Percentiles rank a stretch among this genome's conserved stretches.
Conservation (phyloP, 768 basidiomycete species). For the Podaxis sp. region DNA sequence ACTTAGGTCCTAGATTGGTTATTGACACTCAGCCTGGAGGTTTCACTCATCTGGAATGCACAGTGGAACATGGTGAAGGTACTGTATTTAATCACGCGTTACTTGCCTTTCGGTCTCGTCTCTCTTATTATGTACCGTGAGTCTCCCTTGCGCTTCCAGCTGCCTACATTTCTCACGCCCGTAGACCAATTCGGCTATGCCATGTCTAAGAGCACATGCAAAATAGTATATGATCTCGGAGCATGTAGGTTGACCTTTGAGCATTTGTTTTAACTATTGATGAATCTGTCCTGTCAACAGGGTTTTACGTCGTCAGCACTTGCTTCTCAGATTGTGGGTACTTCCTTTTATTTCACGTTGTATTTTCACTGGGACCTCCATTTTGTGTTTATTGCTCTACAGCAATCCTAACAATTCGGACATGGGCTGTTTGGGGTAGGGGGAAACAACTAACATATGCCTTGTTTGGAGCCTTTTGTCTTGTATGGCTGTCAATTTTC, state of each 20-base stretch:
- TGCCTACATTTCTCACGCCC: no score
- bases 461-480: not conserved
- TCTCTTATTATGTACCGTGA: not conserved
- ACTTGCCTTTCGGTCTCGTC: constrained; percentile 7
- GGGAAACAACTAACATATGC: not conserved
- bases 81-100: constrained; percentile 2
- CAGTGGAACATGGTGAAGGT: not conserved
- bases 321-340: not conserved
- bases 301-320: not conserved
- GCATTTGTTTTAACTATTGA: not conserved
- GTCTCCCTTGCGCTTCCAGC: not conserved
- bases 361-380: not conserved
- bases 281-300: not conserved
- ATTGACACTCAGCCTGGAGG: not conserved
- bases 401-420: not conserved
- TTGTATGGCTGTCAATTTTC: not conserved
- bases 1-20: constrained; percentile 5
- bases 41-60: constrained; percentile 4
- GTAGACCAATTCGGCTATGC: not conserved
- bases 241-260: not conserved
- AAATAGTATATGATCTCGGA: not conserved
- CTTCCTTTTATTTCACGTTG: not conserved
- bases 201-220: not conserved
- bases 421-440: not conserved
- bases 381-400: not conserved